phyloP scores from a whole-genome alignment of 306 rosid genomes.

The Pueraria montana region DNA sequence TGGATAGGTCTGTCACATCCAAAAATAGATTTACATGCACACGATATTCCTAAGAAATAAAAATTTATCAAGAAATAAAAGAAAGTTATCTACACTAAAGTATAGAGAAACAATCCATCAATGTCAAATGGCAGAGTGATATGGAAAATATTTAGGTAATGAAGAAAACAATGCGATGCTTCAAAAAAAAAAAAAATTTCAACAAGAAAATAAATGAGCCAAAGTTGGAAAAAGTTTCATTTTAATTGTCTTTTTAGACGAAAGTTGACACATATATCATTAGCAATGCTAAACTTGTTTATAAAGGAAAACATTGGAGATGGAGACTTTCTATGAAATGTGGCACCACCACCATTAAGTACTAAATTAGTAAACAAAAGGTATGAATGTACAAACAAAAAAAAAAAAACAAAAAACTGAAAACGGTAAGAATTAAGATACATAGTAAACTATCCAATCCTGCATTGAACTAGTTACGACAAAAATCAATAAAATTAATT shows the following conservation, averaged over 20 bases:
- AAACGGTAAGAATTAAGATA: not conserved
- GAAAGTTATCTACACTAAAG: not conserved
- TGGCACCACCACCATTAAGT: not conserved
- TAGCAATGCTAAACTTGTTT: constrained; percentile 11
- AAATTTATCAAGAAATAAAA: not conserved
- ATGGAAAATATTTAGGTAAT: not conserved
- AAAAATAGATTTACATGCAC: not conserved
- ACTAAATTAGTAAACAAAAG: not conserved
- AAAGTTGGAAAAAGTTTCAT: not conserved
- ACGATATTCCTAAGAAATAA: not conserved
- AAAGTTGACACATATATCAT: not conserved
- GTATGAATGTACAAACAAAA: not conserved
- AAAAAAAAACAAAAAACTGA: not conserved
- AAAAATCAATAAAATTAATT: not conserved
- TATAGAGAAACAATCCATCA: not conserved
- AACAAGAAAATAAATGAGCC: not conserved
- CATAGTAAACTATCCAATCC: not conserved
- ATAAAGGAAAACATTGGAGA: not conserved
- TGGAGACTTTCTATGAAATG: no score
- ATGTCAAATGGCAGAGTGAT: not conserved
- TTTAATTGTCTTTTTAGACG: not conserved
- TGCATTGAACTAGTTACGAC: not conserved
- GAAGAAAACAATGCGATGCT: not conserved
- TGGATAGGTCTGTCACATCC: not conserved
- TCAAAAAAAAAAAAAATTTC: not conserved